Percentiles rank a stretch among this genome's conserved stretches.
These are phyloP conservation scores for Leccinum fallax DNA, from an alignment of 1,284 basidiomycete genomes.

Conservation along the genomic window DNA sequence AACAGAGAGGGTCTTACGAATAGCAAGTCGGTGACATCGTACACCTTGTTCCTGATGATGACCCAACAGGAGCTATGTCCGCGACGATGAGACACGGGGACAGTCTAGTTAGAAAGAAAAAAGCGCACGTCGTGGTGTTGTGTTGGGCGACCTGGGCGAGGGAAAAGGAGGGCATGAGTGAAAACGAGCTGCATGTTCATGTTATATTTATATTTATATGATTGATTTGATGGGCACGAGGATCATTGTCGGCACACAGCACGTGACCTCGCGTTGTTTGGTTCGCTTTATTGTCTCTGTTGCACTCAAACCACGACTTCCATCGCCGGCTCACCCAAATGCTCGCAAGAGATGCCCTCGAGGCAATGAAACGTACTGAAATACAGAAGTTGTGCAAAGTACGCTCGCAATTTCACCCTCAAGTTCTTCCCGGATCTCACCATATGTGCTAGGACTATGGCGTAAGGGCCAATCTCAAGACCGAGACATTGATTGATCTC, in stretches of 20 bases:
- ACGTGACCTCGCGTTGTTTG: conserved; percentile 61
- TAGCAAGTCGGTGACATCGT: conserved; percentile 87
- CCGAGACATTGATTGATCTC: conserved; percentile 74
- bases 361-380: conserved; percentile 66
- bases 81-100: background rate
- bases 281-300: conserved; percentile 39
- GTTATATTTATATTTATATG: background rate
- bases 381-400: conserved; percentile 82
- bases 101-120: background rate
- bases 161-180: conserved; percentile 38
- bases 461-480: conserved; percentile 77
- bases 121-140: conserved; percentile 50
- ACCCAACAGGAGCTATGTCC: conserved; percentile 81
- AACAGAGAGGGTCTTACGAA: conserved; percentile 42
- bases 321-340: conserved; percentile 33
- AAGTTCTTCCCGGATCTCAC: conserved; percentile 22
- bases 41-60: conserved; percentile 75
- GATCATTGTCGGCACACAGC: conserved; percentile 17
- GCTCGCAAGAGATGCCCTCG: conserved; percentile 56
- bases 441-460: conserved; percentile 61
- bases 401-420: conserved; percentile 15
- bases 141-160: conserved; percentile 54
- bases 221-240: background rate
- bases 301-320: conserved; percentile 46
- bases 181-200: background rate